These are phyloP conservation scores for Teratosphaeria epicoccoides DNA, from an alignment of 2,329 filamentous ascomycete genomes.

Conservation along the genomic window DNA sequence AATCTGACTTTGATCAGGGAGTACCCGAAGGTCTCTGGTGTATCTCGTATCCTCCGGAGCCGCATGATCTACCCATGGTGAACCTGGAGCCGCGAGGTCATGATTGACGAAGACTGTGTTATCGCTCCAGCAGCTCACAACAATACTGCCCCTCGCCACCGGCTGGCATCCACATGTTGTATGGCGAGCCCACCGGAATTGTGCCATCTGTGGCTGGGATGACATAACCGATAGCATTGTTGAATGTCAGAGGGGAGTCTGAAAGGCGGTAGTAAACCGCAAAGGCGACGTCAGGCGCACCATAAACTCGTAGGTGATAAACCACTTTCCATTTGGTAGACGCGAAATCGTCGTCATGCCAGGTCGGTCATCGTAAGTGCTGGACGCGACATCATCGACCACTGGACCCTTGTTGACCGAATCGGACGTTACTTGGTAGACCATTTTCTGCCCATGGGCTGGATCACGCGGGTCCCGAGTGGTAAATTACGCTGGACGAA, in stretches of 20 bases:
- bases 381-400: conserved; percentile 53
- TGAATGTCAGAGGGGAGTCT: conserved; percentile 38
- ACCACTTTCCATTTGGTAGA: conserved; percentile 50
- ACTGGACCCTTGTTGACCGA: conserved; percentile 48
- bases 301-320: conserved; percentile 57
- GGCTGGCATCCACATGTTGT: conserved; percentile 42
- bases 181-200: conserved; percentile 38
- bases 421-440: conserved; percentile 52
- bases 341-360: conserved; percentile 54
- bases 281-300: conserved; percentile 34
- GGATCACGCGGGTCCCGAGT: conserved; percentile 61
- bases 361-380: conserved; percentile 52
- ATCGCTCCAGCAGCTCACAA: conserved; percentile 33
- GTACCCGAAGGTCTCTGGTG: conserved; percentile 36
- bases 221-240: conserved; percentile 29
- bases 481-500: conserved; percentile 47
- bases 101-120: conserved; percentile 39
- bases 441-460: conserved; percentile 56
- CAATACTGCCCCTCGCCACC: conserved; percentile 40
- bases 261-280: conserved; percentile 45
- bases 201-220: conserved; percentile 38
- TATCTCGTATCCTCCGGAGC: conserved; percentile 36
- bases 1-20: conserved; percentile 30
- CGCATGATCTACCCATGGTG: conserved; percentile 35
- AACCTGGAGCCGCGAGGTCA: conserved; percentile 31